Evolutionary conservation across 208 protist genomes (phyloP).

Genomic region (Strigomonas oncopelti): DNA sequence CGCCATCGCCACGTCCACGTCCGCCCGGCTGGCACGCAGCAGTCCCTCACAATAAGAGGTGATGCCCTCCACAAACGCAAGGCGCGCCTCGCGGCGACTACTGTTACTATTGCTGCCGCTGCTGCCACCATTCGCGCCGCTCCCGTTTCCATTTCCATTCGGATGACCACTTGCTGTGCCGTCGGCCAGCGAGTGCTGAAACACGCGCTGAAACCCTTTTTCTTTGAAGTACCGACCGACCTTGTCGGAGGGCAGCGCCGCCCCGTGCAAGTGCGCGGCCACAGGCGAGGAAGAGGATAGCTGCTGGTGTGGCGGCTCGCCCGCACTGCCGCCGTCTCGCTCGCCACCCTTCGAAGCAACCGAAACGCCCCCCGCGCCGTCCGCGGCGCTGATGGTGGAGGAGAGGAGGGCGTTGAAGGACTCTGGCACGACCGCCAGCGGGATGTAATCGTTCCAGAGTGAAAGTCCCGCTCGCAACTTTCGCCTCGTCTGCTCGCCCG

Average conservation of each 20-base stretch:
- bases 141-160: too few species aligned
- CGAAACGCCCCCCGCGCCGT: too few species aligned
- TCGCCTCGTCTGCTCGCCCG: too few species aligned
- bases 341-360: too few species aligned
- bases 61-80: background rate
- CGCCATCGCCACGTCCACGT: too few species aligned
- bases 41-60: background rate
- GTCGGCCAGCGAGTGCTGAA: background rate
- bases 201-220: background rate
- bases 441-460: background rate
- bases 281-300: too few species aligned
- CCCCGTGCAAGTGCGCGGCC: too few species aligned
- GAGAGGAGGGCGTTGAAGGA: background rate
- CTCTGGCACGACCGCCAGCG: background rate
- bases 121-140: too few species aligned
- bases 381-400: background rate
- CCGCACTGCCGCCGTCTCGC: too few species aligned
- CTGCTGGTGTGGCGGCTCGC: too few species aligned
- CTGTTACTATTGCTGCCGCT: too few species aligned
- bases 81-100: background rate
- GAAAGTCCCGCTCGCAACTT: background rate
- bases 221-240: background rate
- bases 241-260: background rate
- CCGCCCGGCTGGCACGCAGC: background rate
- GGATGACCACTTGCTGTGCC: conserved; percentile 13